Evolutionary conservation across 2,329 filamentous ascomycete genomes (phyloP).

Genomic region (Incumbomyces delicatus): DNA sequence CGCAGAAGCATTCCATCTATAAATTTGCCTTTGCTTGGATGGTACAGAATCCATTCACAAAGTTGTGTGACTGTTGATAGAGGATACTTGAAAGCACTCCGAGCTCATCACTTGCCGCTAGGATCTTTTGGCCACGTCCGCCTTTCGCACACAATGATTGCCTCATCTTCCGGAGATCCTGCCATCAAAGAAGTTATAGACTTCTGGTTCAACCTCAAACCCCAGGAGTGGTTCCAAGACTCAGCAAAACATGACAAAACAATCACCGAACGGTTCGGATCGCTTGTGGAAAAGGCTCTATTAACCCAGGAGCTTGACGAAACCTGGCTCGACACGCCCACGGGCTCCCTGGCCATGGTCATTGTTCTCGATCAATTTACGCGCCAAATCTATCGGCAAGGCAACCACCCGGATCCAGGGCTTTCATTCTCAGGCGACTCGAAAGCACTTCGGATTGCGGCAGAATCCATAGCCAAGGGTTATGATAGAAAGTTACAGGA

Average conservation of each 20-base stretch:
- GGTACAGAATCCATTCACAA: no score
- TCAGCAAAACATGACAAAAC: slow-evolving; percentile 13
- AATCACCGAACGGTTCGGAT: slow-evolving; percentile 16
- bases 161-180: background rate
- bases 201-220: slow-evolving; percentile 23
- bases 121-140: background rate
- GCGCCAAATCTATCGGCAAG: slow-evolving; percentile 27
- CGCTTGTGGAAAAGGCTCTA: slow-evolving; percentile 18
- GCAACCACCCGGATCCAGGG: slow-evolving; percentile 15
- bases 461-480: slow-evolving; percentile 21
- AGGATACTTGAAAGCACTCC: no score
- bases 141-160: background rate
- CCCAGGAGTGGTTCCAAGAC: slow-evolving; percentile 17
- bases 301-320: slow-evolving; percentile 14
- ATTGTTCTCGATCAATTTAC: slow-evolving; percentile 33
- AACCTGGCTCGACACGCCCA: slow-evolving; percentile 11
- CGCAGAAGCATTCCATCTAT: no score
- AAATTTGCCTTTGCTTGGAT: no score
- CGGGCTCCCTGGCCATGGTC: slow-evolving; percentile 27
- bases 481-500: slow-evolving; percentile 22
- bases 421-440: slow-evolving; percentile 26
- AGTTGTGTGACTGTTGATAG: no score
- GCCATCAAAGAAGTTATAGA: slow-evolving; percentile 17
- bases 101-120: background rate
- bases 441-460: slow-evolving; percentile 22